A percentile compares a stretch with the other conserved stretches of the same genome.
These are phyloP conservation scores for Alternaria sp. DNA, from an alignment of 2,329 filamentous ascomycete genomes.

Conservation along the genomic window DNA sequence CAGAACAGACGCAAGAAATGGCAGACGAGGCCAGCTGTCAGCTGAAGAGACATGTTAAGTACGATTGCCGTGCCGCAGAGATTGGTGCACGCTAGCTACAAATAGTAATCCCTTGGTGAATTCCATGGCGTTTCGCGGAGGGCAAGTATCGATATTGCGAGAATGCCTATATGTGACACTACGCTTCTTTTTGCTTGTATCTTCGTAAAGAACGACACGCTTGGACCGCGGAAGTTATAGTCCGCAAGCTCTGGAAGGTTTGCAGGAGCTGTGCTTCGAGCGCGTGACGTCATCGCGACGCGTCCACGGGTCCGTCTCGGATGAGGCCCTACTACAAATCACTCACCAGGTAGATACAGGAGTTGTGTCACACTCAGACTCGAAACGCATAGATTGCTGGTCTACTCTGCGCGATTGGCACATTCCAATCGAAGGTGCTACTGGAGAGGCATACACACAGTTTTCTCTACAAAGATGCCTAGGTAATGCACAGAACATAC, in stretches of 20 bases:
- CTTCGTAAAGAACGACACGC: background rate
- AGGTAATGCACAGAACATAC: background rate
- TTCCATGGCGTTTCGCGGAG: background rate
- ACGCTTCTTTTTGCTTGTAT: background rate
- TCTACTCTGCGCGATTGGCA: background rate
- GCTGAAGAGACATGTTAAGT: background rate
- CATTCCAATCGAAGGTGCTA: background rate
- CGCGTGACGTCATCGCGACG: background rate
- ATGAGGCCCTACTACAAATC: background rate
- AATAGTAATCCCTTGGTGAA: background rate
- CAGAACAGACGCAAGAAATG: background rate
- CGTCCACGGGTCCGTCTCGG: background rate
- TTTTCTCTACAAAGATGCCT: background rate
- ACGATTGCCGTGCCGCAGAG: background rate
- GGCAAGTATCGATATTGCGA: background rate
- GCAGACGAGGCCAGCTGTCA: background rate
- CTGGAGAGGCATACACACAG: background rate
- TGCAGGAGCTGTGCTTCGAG: background rate
- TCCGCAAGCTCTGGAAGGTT: background rate
- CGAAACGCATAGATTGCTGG: background rate
- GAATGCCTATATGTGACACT: background rate
- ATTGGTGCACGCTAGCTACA: background rate
- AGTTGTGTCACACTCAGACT: background rate
- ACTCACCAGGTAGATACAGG: background rate
- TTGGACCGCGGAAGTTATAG: background rate